Base-by-base conservation (phyloP, 768 basidiomycete genomes). In the Suillus occidentalis region DNA sequence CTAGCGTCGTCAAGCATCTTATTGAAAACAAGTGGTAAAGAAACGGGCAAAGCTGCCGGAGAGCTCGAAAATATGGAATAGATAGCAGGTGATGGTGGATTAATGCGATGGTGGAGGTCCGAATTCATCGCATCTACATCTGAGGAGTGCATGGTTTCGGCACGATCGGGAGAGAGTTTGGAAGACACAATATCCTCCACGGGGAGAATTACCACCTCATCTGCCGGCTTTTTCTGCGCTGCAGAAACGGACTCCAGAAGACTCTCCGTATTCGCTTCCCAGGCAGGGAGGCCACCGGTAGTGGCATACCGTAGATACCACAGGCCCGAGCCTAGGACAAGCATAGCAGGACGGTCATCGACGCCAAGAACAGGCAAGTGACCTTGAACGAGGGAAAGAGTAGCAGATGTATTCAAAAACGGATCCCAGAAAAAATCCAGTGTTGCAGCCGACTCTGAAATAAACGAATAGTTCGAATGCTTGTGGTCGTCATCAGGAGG, bases 121-220 rank as follows among this genome's bases (percentile, higher is more conserved):
- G 90, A 89, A 75, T 97, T 97, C 94, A 97, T 95, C 47, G 90
- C 91, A 70, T 94, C 90, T 63, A 96, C 89, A 71, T 95, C 92
- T 16, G 89, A 84, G 31, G 86, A 81, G 63, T 85, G 85, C 81
- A 97, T 91, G 12, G 88, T 89, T 34, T 79, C 71, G 7, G 86
- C 85, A 62, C 93, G 84, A 36, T 88, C 86, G 3, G 79, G 74
- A 0, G 87, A 84, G 34, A 97, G 78, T 72, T 90, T 90, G 14
- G 84, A 83, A 43, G 83, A 68, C n/a, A 91, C 79, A 14, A 92
- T 81, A 52, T 89, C 84, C 69, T 91, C 87, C 25, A 96, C 85
- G 6, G 95, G 95, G 22, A 96, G 80, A 56, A 96, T 80, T 28
- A 95, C 83, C 49, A 95, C 80, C 50, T 86, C 76, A 72, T 96